Evolutionary conservation across 192 early-diverging fungal species (phyloP).

Genomic region (Entomortierella chlamydospora): DNA sequence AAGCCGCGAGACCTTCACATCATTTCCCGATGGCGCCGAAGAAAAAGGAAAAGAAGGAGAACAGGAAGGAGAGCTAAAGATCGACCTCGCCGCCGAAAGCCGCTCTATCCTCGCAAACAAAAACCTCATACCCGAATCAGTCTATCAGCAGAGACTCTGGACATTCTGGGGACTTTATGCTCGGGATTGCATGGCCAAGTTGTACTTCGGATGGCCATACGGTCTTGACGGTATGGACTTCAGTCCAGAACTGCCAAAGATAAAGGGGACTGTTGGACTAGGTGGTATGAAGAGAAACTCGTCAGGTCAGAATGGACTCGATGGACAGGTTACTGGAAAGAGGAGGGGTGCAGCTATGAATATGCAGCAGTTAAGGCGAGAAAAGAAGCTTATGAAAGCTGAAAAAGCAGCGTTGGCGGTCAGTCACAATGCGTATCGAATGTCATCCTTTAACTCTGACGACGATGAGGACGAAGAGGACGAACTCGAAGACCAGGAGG

Average conservation of each 20-base stretch:
- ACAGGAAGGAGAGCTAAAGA: background rate
- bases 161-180: conserved; percentile 35
- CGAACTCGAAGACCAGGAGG: conserved; percentile 6
- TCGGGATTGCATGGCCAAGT: conserved; percentile 34
- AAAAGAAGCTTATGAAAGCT: conserved; percentile 32
- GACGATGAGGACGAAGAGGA: conserved; percentile 22
- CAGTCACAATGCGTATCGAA: conserved; percentile 18
- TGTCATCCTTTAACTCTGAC: background rate
- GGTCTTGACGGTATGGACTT: conserved; percentile 27
- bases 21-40: background rate
- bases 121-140: conserved; percentile 36
- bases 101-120: conserved; percentile 18
- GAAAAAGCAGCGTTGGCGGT: background rate
- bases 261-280: conserved; percentile 36
- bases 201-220: conserved; percentile 51
- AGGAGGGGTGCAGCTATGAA: conserved; percentile 17
- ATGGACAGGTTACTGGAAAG: conserved; percentile 25
- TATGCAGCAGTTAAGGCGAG: background rate
- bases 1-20: conserved; percentile 6
- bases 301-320: background rate
- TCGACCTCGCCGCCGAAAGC: conserved; percentile 21
- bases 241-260: conserved; percentile 30
- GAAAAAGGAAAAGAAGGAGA: conserved; percentile 2
- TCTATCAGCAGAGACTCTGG: conserved; percentile 43
- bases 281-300: conserved; percentile 27